Evolutionary conservation across 352 stramenopile genomes (phyloP).

Genomic region (Pythium pyrilobum): DNA sequence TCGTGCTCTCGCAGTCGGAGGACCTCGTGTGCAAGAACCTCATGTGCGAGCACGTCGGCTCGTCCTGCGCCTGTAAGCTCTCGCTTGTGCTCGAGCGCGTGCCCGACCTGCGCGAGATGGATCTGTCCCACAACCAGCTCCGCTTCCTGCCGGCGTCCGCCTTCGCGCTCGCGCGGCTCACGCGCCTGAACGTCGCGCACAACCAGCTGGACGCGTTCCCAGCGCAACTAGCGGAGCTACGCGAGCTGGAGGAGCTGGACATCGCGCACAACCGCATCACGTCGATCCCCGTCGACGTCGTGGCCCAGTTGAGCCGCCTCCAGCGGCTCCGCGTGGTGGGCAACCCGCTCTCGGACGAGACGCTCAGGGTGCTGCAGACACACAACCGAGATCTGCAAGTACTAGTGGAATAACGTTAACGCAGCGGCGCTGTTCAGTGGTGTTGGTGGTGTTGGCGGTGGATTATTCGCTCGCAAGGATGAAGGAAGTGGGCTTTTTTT

Average conservation of each 20-base stretch:
- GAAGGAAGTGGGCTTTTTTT: background rate
- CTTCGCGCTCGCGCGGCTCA: constrained; percentile 62
- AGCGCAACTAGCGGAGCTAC: constrained; percentile 33
- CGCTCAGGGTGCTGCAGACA: constrained; percentile 20
- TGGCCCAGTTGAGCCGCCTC: constrained; percentile 36
- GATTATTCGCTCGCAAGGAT: too few relatives aligned
- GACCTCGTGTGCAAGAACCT: constrained; percentile 90
- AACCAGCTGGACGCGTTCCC: constrained; percentile 62
- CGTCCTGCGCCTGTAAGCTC: constrained; percentile 80
- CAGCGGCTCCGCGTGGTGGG: constrained; percentile 33
- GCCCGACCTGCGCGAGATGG: constrained; percentile 53
- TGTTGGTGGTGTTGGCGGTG: too few relatives aligned
- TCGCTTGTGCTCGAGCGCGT: constrained; percentile 72
- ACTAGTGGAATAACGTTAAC: too few relatives aligned
- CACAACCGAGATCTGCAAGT: constrained; percentile 29
- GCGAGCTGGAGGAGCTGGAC: constrained; percentile 55
- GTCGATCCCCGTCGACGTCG: constrained; percentile 31
- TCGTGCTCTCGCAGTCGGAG: constrained; percentile 69
- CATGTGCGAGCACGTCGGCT: constrained; percentile 89
- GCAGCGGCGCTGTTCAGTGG: background rate
- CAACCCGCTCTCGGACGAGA: constrained; percentile 33
- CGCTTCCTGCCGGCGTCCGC: constrained; percentile 65
- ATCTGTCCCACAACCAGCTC: constrained; percentile 78
- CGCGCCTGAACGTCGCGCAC: constrained; percentile 50
- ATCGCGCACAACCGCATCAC: constrained; percentile 48